phyloP scores from a whole-genome alignment of 805 yeast genomes.

The Maudiozyma barnettii region DNA sequence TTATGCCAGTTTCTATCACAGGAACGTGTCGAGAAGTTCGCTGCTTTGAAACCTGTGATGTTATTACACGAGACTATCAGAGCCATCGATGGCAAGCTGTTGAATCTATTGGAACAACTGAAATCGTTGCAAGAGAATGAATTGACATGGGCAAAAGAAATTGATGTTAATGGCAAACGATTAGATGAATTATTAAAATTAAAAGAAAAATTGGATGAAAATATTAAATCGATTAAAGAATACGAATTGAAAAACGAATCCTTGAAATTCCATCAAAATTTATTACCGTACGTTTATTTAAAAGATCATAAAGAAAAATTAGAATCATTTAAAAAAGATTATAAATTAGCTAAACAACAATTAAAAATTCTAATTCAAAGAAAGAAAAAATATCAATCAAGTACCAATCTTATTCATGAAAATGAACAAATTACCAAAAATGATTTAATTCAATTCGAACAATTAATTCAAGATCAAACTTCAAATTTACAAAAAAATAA shows the following conservation, averaged over 20 bases:
- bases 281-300: slow-evolving; percentile 41
- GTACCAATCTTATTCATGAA: slow-evolving; percentile 13
- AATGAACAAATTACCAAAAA: not conserved
- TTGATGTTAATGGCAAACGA: slow-evolving; percentile 23
- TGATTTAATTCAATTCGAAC: not conserved
- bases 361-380: slow-evolving; percentile 18
- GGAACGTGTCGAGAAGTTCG: slow-evolving; percentile 89
- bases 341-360: slow-evolving; percentile 23
- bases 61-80: slow-evolving; percentile 69
- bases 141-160: slow-evolving; percentile 31
- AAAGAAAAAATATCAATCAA: slow-evolving; percentile 19
- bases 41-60: slow-evolving; percentile 66
- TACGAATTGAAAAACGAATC: slow-evolving; percentile 39
- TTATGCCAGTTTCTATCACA: slow-evolving; percentile 93
- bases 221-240: slow-evolving; percentile 39
- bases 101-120: slow-evolving; percentile 47
- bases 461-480: slow-evolving; percentile 26
- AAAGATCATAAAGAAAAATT: slow-evolving; percentile 32
- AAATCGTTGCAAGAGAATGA: slow-evolving; percentile 41
- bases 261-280: slow-evolving; percentile 38
- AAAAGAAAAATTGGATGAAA: slow-evolving; percentile 36
- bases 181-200: slow-evolving; percentile 29
- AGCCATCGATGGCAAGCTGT: slow-evolving; percentile 59
- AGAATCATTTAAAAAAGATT: slow-evolving; percentile 19
- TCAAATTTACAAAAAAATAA: slow-evolving; percentile 12